Base-by-base conservation (phyloP, 192 early-diverging fungal genomes). In the Backusella australiensis region DNA sequence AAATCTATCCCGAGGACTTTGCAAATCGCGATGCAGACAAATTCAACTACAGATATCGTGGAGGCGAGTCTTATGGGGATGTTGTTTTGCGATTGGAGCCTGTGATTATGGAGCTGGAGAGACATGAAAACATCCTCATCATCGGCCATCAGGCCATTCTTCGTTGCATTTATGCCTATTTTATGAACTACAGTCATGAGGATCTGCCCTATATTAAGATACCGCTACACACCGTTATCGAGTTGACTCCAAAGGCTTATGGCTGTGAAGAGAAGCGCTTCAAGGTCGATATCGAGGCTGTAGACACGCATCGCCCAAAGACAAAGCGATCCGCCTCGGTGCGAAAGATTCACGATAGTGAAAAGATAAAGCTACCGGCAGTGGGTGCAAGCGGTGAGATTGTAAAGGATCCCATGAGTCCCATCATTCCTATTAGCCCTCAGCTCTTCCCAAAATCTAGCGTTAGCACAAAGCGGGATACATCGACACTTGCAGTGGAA, bases 181-280 rank as follows among this genome's bases (percentile, higher is more conserved):
- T 98, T 84, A 87, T 97, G 83, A 95, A 97, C 71, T 92, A 94
- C 77, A 87, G 89, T 26, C 97, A 96, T 72, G 95, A 98, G 34
- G 96, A 99, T 75, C 83, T 99, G 44, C 98, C 98, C 0, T 99
- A 99, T 73, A 91, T 98, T 80, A 99, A 99, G 80, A 97, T 99
- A 66, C 98, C 98, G 6, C 86, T 99, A 65, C 98, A 99, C 80
- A 96, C 96, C 0, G 90, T 99, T 49, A 95, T 99, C 77, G 95
- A 97, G 80, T 85, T 99, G 32, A 99, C 97, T 6, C 97, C 97
- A 46, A 95, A 94, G 34, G 98, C 98, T 12, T 99, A 99, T 77
- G 90, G 92, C 26, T 99, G 98, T 81, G 88, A 95, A 67, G 96
- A 98, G 74, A 95, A 98, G 81, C 87, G 92, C 84, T 98, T 93